Base-by-base conservation (phyloP, 2,329 filamentous ascomycete species). In the Exophiala alcalophila region DNA sequence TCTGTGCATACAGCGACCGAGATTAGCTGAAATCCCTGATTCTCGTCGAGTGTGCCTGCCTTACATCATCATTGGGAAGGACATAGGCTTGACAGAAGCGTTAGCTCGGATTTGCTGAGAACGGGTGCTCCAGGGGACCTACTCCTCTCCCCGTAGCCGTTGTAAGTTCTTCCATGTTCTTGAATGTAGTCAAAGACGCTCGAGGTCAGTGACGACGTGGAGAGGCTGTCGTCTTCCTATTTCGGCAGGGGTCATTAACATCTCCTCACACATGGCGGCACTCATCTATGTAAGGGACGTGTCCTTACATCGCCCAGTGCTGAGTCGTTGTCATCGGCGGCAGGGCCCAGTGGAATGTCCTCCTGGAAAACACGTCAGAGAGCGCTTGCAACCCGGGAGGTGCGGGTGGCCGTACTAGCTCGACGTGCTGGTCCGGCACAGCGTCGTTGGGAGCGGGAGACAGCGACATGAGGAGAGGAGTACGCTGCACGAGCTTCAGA, bases 91-190 rank as follows among this genome's bases (percentile, higher is more conserved):
- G 11, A 14, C n/a, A 24, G 27, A 3, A 44, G 20, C 18, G 28
- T 47, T 19, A 47, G 34, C 26, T 14, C 15, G 11, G 12, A 15
- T 26, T 29, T 18, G 14, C 4, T 18, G 7, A 11, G 5, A 20
- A 23, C n/a, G n/a, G n/a, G n/a, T 12, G n/a, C 27, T 25, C 5
- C 12, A 18, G 61, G 59, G 42, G 67, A 68, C 55, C 64, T 60
- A 32, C 67, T 66, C 15, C 41, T 35, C 30, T 62, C 59, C 29
- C 65, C 62, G 31, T 41, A 49, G 8, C 26, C 28, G 25, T 46
- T 44, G 19, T 49, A 49, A 4, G 30, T 44, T 30, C 46, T 24
- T 5, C 46, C 46, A 32, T 49, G 29, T 31, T 49, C 46, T 16
- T 34, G 40, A 6, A 37, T 35, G 28, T 41, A 49, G 16, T 49